Evolutionary conservation across 495 filamentous ascomycete species (phyloP).

Genomic region (Choiromyces venosus): DNA sequence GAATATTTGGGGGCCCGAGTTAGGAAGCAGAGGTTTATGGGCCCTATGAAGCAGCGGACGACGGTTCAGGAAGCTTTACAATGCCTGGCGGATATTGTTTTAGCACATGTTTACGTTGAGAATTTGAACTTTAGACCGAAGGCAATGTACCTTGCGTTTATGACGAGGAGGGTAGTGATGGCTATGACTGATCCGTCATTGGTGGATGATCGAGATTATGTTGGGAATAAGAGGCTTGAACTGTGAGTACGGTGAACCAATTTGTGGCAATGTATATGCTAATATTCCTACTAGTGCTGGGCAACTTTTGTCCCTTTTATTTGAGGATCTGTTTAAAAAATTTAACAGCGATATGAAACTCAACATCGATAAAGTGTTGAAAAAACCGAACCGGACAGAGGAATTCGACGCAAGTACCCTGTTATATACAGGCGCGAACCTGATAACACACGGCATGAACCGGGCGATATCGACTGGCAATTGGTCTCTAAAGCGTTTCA

Average conservation of each 20-base stretch:
- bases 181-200: constrained; percentile 78
- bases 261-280: not conserved
- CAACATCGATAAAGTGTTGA: constrained; percentile 87
- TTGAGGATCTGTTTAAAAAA: constrained; percentile 95
- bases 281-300: constrained; percentile 53
- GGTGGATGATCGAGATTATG: constrained; percentile 94
- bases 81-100: constrained; percentile 80
- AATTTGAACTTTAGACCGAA: constrained; percentile 91
- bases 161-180: constrained; percentile 91
- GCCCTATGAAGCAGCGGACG: constrained; percentile 51
- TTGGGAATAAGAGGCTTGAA: constrained; percentile 94
- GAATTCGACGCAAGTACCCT: constrained; percentile 78
- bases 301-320: constrained; percentile 88
- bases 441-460: constrained; percentile 85
- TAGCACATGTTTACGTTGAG: constrained; percentile 86
- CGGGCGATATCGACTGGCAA: constrained; percentile 94
- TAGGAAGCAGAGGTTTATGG: constrained; percentile 55
- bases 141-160: constrained; percentile 89
- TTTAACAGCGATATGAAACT: constrained; percentile 80
- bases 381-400: constrained; percentile 76
- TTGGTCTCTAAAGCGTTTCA: constrained; percentile 94
- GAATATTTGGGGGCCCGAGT: constrained; percentile 82
- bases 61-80: constrained; percentile 85
- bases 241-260: constrained; percentile 45
- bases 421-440: constrained; percentile 66